A percentile compares a stretch with the other conserved stretches of the same genome.
phyloP scores from a whole-genome alignment of 805 yeast genomes.

The Yarrowia sp. region DNA sequence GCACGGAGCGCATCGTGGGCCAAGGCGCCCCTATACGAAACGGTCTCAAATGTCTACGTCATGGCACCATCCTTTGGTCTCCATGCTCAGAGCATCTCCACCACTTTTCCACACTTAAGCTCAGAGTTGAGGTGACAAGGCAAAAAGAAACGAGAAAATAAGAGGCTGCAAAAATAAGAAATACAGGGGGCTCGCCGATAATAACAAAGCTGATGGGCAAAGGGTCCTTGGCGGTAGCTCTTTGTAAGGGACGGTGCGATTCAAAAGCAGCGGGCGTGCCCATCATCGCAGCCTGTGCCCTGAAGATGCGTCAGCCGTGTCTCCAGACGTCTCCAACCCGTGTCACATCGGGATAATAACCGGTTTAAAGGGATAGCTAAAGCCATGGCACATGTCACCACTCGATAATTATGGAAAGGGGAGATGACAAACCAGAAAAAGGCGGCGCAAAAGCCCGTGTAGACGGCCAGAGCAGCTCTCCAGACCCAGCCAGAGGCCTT shows the following conservation, averaged over 20 bases:
- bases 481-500: neutral
- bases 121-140: constrained; percentile 1
- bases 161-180: constrained; percentile 15
- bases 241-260: constrained; percentile 2
- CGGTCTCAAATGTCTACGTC: neutral
- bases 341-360: constrained; percentile 2
- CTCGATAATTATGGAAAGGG: neutral
- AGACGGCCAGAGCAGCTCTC: no score
- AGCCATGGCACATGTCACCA: constrained; percentile 6
- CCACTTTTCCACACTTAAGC: neutral
- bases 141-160: neutral
- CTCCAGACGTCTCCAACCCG: neutral
- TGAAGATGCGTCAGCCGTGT: constrained; percentile 5
- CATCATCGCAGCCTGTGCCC: neutral
- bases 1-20: no score
- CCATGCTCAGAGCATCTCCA: neutral
- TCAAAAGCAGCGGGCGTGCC: neutral
- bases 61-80: neutral
- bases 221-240: constrained; percentile 1
- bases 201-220: neutral
- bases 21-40: no score
- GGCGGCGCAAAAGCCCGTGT: no score
- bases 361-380: constrained; percentile 17
- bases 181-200: neutral
- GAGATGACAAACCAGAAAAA: no score